Percentiles rank a stretch among this genome's conserved stretches.
phyloP scores from a whole-genome alignment of 169 alveolate species.

The Hepatocystis sp. region DNA sequence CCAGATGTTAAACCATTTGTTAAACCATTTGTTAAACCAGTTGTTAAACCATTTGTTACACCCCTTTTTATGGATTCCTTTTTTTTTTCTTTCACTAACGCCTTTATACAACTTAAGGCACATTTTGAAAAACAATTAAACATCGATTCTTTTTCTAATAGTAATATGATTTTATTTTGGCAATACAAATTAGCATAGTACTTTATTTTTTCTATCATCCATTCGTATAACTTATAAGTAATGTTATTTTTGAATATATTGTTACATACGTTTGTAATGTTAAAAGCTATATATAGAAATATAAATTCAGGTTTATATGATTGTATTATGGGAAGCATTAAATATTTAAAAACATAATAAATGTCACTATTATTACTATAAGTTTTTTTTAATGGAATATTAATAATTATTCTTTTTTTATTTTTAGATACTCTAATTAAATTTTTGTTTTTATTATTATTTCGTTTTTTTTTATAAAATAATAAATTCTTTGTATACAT shows the following conservation, averaged over 20 bases:
- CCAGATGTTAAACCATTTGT: background rate
- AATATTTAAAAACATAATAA: slow-evolving; percentile 75
- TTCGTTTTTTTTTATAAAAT: too few relatives aligned
- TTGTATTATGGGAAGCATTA: slow-evolving; percentile 91
- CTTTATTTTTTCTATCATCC: slow-evolving; percentile 91
- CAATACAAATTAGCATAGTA: slow-evolving; percentile 91
- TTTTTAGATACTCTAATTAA: slow-evolving; percentile 77
- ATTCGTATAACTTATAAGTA: slow-evolving; percentile 91
- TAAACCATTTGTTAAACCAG: background rate
- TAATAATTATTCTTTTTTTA: slow-evolving; percentile 76
- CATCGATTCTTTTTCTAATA: slow-evolving; percentile 96
- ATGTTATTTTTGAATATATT: slow-evolving; percentile 86
- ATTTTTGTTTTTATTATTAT: slow-evolving; percentile 90
- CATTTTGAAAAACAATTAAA: slow-evolving; percentile 73
- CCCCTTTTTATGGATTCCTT: background rate
- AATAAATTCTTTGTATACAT: too few relatives aligned
- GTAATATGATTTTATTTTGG: slow-evolving; percentile 92
- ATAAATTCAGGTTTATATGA: slow-evolving; percentile 95
- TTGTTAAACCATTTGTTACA: background rate
- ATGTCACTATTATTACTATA: slow-evolving; percentile 80
- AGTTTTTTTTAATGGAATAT: slow-evolving; percentile 81
- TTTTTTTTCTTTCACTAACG: slow-evolving; percentile 73
- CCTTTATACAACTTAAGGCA: slow-evolving; percentile 72
- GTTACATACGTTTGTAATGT: slow-evolving; percentile 92
- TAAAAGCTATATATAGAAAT: slow-evolving; percentile 96